phyloP scores from a whole-genome alignment of 2,329 filamentous ascomycete genomes.

The Tolypocladium amazonense region DNA sequence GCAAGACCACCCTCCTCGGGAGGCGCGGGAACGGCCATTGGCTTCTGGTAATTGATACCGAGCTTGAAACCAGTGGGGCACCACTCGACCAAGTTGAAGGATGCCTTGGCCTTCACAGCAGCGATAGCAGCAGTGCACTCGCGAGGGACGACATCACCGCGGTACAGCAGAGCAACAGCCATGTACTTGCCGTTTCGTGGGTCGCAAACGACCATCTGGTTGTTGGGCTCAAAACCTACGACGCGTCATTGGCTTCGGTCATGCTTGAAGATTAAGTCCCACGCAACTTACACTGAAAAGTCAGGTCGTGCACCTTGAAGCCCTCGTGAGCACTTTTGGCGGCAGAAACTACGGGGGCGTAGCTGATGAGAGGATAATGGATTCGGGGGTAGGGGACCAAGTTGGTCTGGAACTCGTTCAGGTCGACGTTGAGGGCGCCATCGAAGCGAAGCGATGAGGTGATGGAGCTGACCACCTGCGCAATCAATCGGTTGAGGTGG shows the following conservation, averaged over 20 bases:
- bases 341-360: slow-evolving; percentile 60
- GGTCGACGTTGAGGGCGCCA: slow-evolving; percentile 61
- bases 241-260: slow-evolving; percentile 12
- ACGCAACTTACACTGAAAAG: slow-evolving; percentile 55
- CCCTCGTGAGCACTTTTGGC: slow-evolving; percentile 76
- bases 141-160: slow-evolving; percentile 59
- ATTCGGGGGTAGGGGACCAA: slow-evolving; percentile 64
- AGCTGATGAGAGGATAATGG: slow-evolving; percentile 64
- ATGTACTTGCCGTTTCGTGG: slow-evolving; percentile 69
- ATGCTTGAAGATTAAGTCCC: too few relatives aligned
- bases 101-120: slow-evolving; percentile 58
- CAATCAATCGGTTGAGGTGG: slow-evolving; percentile 63
- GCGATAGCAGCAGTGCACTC: slow-evolving; percentile 59
- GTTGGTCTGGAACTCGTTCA: slow-evolving; percentile 73
- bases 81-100: slow-evolving; percentile 67
- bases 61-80: slow-evolving; percentile 69
- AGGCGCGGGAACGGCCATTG: slow-evolving; percentile 43
- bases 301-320: slow-evolving; percentile 74
- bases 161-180: slow-evolving; percentile 63
- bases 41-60: slow-evolving; percentile 66
- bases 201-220: slow-evolving; percentile 70
- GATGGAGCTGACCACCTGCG: slow-evolving; percentile 65
- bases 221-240: slow-evolving; percentile 64
- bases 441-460: slow-evolving; percentile 64
- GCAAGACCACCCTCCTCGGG: slow-evolving; percentile 48